Percentiles rank a stretch among this genome's conserved stretches.
Conservation (phyloP, 2,329 filamentous ascomycete genomes). For the Leptodontidium sp. region DNA sequence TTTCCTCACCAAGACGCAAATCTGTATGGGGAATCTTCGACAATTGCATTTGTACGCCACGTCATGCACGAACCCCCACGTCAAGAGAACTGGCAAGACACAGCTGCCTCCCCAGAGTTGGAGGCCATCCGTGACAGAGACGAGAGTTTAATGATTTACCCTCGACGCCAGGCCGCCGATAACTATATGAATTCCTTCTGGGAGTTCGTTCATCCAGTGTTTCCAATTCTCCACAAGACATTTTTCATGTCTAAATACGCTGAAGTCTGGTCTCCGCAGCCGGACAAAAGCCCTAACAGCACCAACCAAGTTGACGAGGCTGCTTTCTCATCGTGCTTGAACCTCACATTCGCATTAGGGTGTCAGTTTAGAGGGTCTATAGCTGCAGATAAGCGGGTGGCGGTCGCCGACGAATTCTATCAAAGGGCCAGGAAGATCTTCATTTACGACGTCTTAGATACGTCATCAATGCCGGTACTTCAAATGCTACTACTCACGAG, state of each 20-base stretch:
- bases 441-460: conserved; percentile 43
- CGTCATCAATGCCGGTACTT: conserved; percentile 40
- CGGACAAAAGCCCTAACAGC: background rate
- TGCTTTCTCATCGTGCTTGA: conserved; percentile 42
- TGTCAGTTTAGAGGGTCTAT: conserved; percentile 40
- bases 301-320: conserved; percentile 23
- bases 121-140: conserved; percentile 7
- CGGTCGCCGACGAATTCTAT: conserved; percentile 43
- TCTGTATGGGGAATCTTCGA: conserved; percentile 7
- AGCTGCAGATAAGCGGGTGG: conserved; percentile 19
- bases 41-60: conserved; percentile 8
- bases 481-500: conserved; percentile 46
- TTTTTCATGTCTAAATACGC: conserved; percentile 30
- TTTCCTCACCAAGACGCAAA: conserved; percentile 3
- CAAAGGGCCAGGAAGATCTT: conserved; percentile 41
- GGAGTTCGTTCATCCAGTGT: conserved; percentile 38
- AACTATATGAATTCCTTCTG: conserved; percentile 36
- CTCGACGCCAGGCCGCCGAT: conserved; percentile 35
- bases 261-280: conserved; percentile 27
- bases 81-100: conserved; percentile 8
- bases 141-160: conserved; percentile 28
- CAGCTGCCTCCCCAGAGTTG: background rate
- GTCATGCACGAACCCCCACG: conserved; percentile 8
- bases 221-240: conserved; percentile 36
- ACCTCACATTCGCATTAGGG: conserved; percentile 46